Percentiles rank a stretch among this genome's conserved stretches.
phyloP scores from a whole-genome alignment of 2,329 filamentous ascomycete species.

The Sordariomycetes sp. region DNA sequence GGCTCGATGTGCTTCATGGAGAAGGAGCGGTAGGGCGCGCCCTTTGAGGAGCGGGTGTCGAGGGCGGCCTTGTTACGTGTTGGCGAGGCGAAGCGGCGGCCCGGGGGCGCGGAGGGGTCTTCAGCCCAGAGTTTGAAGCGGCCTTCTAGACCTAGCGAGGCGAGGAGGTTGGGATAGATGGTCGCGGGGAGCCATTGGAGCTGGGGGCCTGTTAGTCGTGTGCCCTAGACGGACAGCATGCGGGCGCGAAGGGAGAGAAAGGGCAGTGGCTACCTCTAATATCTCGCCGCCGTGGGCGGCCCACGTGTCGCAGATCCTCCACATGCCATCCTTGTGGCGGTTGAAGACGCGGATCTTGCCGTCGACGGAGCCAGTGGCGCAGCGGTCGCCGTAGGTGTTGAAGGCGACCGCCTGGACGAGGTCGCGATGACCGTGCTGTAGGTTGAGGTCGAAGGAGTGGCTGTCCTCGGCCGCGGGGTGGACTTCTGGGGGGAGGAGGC shows the following conservation, averaged over 20 bases:
- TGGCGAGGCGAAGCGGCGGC: constrained; percentile 66
- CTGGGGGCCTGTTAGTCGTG: constrained; percentile 26
- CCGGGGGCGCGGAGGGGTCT: constrained; percentile 67
- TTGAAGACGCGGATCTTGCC: constrained; percentile 90
- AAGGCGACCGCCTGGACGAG: constrained; percentile 76
- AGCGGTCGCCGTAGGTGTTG: constrained; percentile 85
- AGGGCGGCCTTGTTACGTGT: constrained; percentile 32
- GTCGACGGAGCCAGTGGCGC: constrained; percentile 83
- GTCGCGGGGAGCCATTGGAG: constrained; percentile 90
- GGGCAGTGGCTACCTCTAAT: constrained; percentile 50
- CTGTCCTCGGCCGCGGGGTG: constrained; percentile 23
- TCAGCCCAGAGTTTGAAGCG: constrained; percentile 89
- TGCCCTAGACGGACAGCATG: not conserved
- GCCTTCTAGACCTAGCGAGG: constrained; percentile 75
- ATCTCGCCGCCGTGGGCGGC: constrained; percentile 83
- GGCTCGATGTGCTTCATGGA: constrained; percentile 75
- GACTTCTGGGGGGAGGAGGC: constrained; percentile 6
- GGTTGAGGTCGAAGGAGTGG: constrained; percentile 41
- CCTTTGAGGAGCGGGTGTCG: constrained; percentile 40
- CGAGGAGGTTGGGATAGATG: constrained; percentile 73
- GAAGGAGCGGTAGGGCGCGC: constrained; percentile 63
- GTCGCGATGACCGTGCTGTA: constrained; percentile 65
- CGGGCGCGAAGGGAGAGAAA: constrained; percentile 1
- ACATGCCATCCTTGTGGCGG: constrained; percentile 61
- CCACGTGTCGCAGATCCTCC: constrained; percentile 79